Evolutionary conservation across 1,284 basidiomycete genomes (phyloP), one percentile per base, ranked within the genome.

Genomic region (Pholiota adiposa): DNA sequence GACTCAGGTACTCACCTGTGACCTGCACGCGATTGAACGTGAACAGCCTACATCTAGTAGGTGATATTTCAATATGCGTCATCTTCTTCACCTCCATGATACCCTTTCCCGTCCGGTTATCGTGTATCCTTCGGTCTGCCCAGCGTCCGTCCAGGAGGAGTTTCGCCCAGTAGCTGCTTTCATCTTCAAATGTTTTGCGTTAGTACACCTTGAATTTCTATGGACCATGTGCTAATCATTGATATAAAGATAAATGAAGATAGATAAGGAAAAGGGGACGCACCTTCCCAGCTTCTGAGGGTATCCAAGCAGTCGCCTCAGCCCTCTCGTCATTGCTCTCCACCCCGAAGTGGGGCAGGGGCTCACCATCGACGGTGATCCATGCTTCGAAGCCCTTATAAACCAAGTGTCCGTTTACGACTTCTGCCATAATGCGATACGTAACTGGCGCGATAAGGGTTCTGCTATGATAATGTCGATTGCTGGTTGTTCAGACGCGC

Each of bases 301-400:
- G 54, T 7, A 60, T 56, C 59, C 59, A 60, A 16, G 53, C 55
- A 5, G 14, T 56, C n/a, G 58, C 16, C 21, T 48, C 51, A 18
- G 50, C 33, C n/a, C 44, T 56, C 7, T 23, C 25, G 16, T 23
- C 49, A 49, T 59, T 33, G 3, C 5, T n/a, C 33, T 76, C 70
- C 2, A 71, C 58, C 0, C 67, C 63, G 44, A 75, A 72, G 43
- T 71, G 63, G 2, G 74, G 63, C 40, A 73, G 63, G 56, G 68
- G 62, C 11, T 64, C 59, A 0, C 67, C 72, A 33, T 73, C 75
- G 12, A 77, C 73, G 34, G 63, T 66, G 2, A 79, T 64, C 67
- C 72, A 76, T 4, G 73, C 71, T 43, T 52, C 50, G 18, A 53
- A 59, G 3, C 49, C 34, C 12, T 40, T 59, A 16, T 49, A 59